These are phyloP conservation scores for Lentinula novae-zelandiae DNA, from an alignment of 1,284 basidiomycete genomes.

Conservation along the genomic window DNA sequence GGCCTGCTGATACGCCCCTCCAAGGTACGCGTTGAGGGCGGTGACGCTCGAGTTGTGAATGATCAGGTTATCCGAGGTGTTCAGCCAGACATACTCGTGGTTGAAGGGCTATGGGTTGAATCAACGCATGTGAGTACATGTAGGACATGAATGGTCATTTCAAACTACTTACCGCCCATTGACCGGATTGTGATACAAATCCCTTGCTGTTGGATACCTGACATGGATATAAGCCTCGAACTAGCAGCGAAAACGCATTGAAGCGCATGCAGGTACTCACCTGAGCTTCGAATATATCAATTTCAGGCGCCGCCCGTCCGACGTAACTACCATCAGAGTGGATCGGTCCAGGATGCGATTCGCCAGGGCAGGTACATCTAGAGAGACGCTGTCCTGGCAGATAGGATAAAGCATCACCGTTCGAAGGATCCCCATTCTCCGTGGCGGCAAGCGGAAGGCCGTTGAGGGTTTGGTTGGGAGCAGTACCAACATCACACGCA, in stretches of 20 bases:
- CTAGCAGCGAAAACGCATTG: not conserved
- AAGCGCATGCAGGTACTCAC: slow-evolving; percentile 22
- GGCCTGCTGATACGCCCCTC: slow-evolving; percentile 40
- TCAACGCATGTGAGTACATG: not conserved
- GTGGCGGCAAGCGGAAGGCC: slow-evolving; percentile 22
- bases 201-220: slow-evolving; percentile 20
- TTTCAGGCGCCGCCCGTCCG: slow-evolving; percentile 82
- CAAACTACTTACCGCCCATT: slow-evolving; percentile 49
- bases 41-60: slow-evolving; percentile 39
- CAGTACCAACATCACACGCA: slow-evolving; percentile 68
- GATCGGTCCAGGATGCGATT: slow-evolving; percentile 81
- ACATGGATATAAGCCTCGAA: not conserved
- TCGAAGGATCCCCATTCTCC: slow-evolving; percentile 28
- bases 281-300: slow-evolving; percentile 78
- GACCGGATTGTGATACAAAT: slow-evolving; percentile 57
- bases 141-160: not conserved
- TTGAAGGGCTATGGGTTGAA: slow-evolving; percentile 33
- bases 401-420: slow-evolving; percentile 44
- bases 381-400: slow-evolving; percentile 82
- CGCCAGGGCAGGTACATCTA: slow-evolving; percentile 75
- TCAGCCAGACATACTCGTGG: slow-evolving; percentile 42
- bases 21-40: slow-evolving; percentile 23
- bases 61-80: slow-evolving; percentile 38
- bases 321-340: slow-evolving; percentile 56
- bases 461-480: slow-evolving; percentile 47